These are phyloP conservation scores for Monosporozyma yasuniensis DNA, from an alignment of 805 yeast genomes.

Conservation along the genomic window DNA sequence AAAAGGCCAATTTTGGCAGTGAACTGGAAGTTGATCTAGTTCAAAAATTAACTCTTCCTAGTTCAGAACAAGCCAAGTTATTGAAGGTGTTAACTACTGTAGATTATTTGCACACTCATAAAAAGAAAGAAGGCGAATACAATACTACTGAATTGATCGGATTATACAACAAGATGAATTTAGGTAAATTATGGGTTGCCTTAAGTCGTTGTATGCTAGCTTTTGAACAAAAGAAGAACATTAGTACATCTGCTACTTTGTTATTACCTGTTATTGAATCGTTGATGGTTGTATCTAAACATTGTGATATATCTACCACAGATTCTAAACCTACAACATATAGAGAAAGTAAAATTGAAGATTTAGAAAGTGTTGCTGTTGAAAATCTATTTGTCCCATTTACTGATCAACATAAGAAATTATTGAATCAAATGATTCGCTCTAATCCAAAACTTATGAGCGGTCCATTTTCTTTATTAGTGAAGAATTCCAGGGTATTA, in stretches of 20 bases:
- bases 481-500: constrained; percentile 76
- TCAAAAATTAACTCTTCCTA: constrained; percentile 62
- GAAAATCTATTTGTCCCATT: constrained; percentile 76
- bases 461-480: constrained; percentile 88
- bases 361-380: constrained; percentile 65
- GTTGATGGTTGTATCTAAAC: constrained; percentile 93
- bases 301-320: constrained; percentile 40
- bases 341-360: constrained; percentile 49
- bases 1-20: constrained; percentile 30
- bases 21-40: constrained; percentile 49
- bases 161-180: constrained; percentile 56
- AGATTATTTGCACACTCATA: constrained; percentile 61
- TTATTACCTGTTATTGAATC: constrained; percentile 83
- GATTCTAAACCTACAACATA: constrained; percentile 45
- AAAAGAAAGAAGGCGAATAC: constrained; percentile 17
- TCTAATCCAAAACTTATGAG: constrained; percentile 87
- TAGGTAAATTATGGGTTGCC: constrained; percentile 80
- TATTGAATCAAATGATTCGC: constrained; percentile 85
- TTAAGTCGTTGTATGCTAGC: constrained; percentile 61
- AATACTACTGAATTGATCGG: constrained; percentile 41
- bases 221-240: constrained; percentile 48
- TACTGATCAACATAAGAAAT: constrained; percentile 80
- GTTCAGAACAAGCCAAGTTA: constrained; percentile 84
- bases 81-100: constrained; percentile 78
- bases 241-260: constrained; percentile 65